Conservation (phyloP, 495 filamentous ascomycete species). For the Podospora pseudocomata region DNA sequence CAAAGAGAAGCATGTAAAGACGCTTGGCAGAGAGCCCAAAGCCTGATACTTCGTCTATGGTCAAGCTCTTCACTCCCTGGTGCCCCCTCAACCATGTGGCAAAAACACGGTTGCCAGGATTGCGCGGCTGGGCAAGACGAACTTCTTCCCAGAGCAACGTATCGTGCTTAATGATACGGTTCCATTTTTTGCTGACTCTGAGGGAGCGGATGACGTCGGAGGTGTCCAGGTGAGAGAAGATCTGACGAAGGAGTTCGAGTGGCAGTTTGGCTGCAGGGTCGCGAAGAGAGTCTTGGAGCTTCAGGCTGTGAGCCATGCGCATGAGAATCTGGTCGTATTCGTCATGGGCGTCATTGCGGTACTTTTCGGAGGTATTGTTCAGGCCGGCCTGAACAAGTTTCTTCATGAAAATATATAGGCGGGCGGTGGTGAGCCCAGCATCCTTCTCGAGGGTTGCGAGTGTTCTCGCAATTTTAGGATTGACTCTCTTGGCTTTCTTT, state of each 20-base stretch:
- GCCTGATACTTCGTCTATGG: constrained; percentile 14
- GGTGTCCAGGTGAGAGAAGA: constrained; percentile 23
- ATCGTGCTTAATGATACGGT: constrained; percentile 13
- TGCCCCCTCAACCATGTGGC: constrained; percentile 19
- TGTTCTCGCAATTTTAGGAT: constrained; percentile 3
- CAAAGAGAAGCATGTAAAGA: constrained; percentile 10
- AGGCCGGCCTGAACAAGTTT: not conserved
- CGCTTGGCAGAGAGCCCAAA: constrained; percentile 16
- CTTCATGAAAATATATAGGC: not conserved
- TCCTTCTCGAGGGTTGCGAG: constrained; percentile 13
- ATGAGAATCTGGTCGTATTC: constrained; percentile 18
- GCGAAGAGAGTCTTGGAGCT: constrained; percentile 12
- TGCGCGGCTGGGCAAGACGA: constrained; percentile 14
- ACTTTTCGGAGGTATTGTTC: not conserved
- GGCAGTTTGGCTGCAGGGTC: constrained; percentile 29
- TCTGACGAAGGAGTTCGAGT: constrained; percentile 20
- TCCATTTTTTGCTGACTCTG: constrained; percentile 28
- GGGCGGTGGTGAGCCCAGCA: not conserved
- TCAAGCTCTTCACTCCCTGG: constrained; percentile 15
- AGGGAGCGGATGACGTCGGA: constrained; percentile 14
- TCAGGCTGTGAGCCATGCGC: constrained; percentile 23
- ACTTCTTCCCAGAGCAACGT: constrained; percentile 22
- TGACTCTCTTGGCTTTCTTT: not conserved
- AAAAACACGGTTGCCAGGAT: constrained; percentile 8
- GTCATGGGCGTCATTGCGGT: not conserved